Evolutionary conservation across 2,329 filamentous ascomycete species (phyloP).

Genomic region (Lachnum nothofagi): DNA sequence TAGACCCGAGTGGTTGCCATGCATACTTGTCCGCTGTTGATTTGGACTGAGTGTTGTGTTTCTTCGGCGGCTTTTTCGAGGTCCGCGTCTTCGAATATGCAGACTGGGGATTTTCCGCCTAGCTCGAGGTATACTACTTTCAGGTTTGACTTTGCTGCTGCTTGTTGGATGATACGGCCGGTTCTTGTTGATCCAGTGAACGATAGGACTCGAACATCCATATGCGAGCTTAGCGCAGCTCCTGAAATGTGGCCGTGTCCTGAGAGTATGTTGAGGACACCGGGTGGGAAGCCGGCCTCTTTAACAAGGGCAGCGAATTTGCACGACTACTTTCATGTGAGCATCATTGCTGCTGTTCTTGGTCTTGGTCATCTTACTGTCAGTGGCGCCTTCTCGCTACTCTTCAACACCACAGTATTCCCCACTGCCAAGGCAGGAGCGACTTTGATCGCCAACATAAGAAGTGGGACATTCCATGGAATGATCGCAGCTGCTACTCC

Average conservation of each 20-base stretch:
- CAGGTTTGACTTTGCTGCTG: constrained; percentile 49
- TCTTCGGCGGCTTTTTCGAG: constrained; percentile 56
- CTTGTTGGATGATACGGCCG: constrained; percentile 66
- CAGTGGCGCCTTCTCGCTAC: constrained; percentile 60
- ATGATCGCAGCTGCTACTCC: constrained; percentile 71
- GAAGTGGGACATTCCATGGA: constrained; percentile 73
- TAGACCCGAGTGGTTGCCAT: constrained; percentile 56
- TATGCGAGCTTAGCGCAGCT: constrained; percentile 27
- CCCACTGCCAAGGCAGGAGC: constrained; percentile 59
- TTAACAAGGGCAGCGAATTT: constrained; percentile 34
- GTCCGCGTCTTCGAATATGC: constrained; percentile 60
- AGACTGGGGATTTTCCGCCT: constrained; percentile 57
- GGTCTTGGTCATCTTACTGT: constrained; percentile 31
- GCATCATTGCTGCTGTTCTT: constrained; percentile 52
- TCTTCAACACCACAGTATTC: constrained; percentile 57
- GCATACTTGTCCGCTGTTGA: constrained; percentile 57
- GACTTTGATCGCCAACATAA: constrained; percentile 72
- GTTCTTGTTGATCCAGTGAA: constrained; percentile 70
- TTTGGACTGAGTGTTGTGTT: constrained; percentile 43
- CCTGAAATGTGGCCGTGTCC: constrained; percentile 31
- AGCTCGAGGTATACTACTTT: constrained; percentile 60
- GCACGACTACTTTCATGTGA: constrained; percentile 47
- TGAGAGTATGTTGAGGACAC: constrained; percentile 38
- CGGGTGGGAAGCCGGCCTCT: constrained; percentile 40
- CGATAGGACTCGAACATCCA: constrained; percentile 39